phyloP scores from a whole-genome alignment of 2,329 filamentous ascomycete species.

The Didymella sp. region DNA sequence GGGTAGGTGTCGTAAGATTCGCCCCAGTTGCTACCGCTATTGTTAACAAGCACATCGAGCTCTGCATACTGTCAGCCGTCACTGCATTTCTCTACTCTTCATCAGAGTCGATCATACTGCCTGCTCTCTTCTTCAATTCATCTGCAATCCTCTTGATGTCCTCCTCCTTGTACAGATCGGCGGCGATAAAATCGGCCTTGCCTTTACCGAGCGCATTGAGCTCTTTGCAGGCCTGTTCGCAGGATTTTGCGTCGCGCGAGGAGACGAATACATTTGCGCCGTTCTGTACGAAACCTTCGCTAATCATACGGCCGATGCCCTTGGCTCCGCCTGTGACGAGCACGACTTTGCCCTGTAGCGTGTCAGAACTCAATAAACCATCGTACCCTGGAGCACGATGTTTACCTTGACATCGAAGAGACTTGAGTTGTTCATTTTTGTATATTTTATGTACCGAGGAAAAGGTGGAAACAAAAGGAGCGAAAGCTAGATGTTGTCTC shows the following conservation, averaged over 20 bases:
- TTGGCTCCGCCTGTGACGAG: slow-evolving; percentile 59
- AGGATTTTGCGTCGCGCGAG: slow-evolving; percentile 67
- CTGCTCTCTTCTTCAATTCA: slow-evolving; percentile 62
- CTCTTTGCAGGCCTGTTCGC: slow-evolving; percentile 65
- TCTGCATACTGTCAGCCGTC: slow-evolving; percentile 35
- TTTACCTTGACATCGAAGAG: slow-evolving; percentile 50
- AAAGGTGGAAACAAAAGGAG: neutral
- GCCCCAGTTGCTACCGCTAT: slow-evolving; percentile 71
- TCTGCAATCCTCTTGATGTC: slow-evolving; percentile 65
- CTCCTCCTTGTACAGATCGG: slow-evolving; percentile 68
- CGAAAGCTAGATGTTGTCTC: slow-evolving; percentile 4
- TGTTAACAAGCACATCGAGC: slow-evolving; percentile 71
- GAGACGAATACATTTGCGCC: slow-evolving; percentile 74
- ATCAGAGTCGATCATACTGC: slow-evolving; percentile 43
- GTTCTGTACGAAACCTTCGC: slow-evolving; percentile 69
- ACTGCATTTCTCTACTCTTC: neutral
- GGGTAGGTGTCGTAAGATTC: slow-evolving; percentile 66
- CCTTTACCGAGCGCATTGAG: slow-evolving; percentile 64
- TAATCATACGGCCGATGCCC: slow-evolving; percentile 73
- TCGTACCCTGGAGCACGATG: neutral
- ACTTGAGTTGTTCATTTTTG: slow-evolving; percentile 44
- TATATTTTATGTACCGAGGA: neutral
- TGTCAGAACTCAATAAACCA: neutral
- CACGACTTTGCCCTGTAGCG: slow-evolving; percentile 51
- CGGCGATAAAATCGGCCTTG: slow-evolving; percentile 65